Base-by-base conservation (phyloP, 2,329 filamentous ascomycete species). In the Aspergillus neoniger region DNA sequence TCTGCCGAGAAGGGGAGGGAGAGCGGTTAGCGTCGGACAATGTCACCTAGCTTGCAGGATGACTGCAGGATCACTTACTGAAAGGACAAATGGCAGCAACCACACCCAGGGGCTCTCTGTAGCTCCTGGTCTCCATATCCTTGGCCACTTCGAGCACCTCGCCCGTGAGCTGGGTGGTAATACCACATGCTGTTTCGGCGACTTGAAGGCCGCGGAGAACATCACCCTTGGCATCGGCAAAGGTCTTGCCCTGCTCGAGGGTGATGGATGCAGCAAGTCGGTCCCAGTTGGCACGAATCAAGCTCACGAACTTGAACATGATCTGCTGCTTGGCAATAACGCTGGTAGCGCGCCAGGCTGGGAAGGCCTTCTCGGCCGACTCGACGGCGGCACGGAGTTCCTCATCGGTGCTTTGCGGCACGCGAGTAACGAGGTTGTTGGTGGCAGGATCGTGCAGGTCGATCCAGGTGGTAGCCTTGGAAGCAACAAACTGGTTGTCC, bases 71-170 rank as follows among this genome's bases (percentile, higher is more conserved):
- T 14, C 23, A 79, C 82, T 77, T 71, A 85, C 82, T 88, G 75
- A 88, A 88, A 5, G 86, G 86, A 77, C 86, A 88, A 67, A 88
- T 88, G 62, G 86, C 85, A 32, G 86, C 85, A 41, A 87, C 84
- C 48, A 89, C 83, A 65, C 86, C 86, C 66, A 89, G 74, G 56
- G 86, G 86, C 74, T 89, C 86, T 53, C 83, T 81, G 76, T 89
- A 89, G 64, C 82, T 86, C 63, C 86, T 78, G 6, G 86, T 89
- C 78, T 89, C 86, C 86, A 89, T 89, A 68, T 89, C 86, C 79
- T 88, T 88, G 55, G 75, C 82, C n/a, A 89, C 86, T 75, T 89
- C 86, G 36, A 89, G 78, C n/a, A 89, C 83, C 74, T 88, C 86
- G 38, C 86, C 86, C 8, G 83, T 83, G 70, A 88, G 78, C 73